Conservation (phyloP, 805 yeast species). For the Myxozyma neglecta region DNA sequence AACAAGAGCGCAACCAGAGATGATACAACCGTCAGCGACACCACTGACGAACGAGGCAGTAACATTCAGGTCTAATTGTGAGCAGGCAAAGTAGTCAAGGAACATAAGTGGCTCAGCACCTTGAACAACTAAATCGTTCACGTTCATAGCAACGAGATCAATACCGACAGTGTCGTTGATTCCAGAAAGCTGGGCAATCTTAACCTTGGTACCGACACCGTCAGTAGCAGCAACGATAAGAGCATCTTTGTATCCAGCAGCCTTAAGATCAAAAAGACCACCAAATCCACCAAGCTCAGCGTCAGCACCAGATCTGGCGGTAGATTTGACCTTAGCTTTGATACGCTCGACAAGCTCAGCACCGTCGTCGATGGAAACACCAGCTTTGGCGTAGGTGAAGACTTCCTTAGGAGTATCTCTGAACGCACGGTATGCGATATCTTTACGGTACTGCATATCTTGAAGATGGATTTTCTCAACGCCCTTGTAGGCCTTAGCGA, state of each 20-base stretch:
- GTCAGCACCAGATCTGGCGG: constrained; percentile 94
- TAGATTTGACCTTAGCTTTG: constrained; percentile 85
- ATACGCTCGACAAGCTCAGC: constrained; percentile 85
- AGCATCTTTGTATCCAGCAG: constrained; percentile 78
- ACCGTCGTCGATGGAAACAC: constrained; percentile 97
- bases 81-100: constrained; percentile 95
- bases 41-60: constrained; percentile 91
- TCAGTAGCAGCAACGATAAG: constrained; percentile 95
- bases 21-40: constrained; percentile 94
- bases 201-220: constrained; percentile 97
- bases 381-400: constrained; percentile 91
- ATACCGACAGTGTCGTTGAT: constrained; percentile 98
- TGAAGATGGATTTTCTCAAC: constrained; percentile 71
- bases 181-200: constrained; percentile 85
- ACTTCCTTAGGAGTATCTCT: constrained; percentile 48
- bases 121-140: constrained; percentile 94
- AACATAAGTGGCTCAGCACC: constrained; percentile 98
- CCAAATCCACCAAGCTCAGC: constrained; percentile 99
- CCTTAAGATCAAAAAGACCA: constrained; percentile 86
- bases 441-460: constrained; percentile 81
- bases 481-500: constrained; percentile 81
- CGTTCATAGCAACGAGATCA: constrained; percentile 98
- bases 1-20: constrained; percentile 94
- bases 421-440: constrained; percentile 93
- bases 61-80: constrained; percentile 76